phyloP scores from a whole-genome alignment of 1,284 basidiomycete genomes.

The Malassezia caprae region DNA sequence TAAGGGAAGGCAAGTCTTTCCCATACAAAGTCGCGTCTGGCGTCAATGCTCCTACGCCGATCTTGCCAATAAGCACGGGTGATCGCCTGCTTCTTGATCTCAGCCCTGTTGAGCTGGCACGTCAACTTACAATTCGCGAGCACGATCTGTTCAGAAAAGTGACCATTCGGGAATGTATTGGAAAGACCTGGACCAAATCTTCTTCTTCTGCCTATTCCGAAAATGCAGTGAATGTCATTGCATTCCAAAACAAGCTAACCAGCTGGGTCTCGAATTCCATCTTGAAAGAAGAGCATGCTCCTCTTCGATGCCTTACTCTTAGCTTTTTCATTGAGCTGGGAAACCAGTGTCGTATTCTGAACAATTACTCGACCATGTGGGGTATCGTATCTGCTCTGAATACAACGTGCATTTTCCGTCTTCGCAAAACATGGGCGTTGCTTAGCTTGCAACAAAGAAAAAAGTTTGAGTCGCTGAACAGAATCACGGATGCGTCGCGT shows the following conservation, averaged over 20 bases:
- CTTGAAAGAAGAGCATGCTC: slow-evolving; percentile 57
- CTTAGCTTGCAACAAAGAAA: slow-evolving; percentile 56
- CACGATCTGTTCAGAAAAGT: slow-evolving; percentile 78
- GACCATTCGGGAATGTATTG: slow-evolving; percentile 79
- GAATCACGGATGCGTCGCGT: slow-evolving; percentile 74
- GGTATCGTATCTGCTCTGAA: slow-evolving; percentile 91
- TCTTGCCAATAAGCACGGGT: slow-evolving; percentile 63
- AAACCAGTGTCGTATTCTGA: slow-evolving; percentile 61
- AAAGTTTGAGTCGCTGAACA: slow-evolving; percentile 60
- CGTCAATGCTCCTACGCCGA: slow-evolving; percentile 53
- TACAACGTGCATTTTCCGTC: slow-evolving; percentile 78
- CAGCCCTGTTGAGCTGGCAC: slow-evolving; percentile 78
- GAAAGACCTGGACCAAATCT: slow-evolving; percentile 48
- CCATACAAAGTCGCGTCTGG: background rate
- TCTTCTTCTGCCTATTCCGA: slow-evolving; percentile 52
- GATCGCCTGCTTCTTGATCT: slow-evolving; percentile 77
- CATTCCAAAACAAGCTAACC: slow-evolving; percentile 51
- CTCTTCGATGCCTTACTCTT: background rate
- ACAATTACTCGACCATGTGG: slow-evolving; percentile 93
- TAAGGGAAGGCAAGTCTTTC: background rate
- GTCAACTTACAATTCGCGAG: slow-evolving; percentile 90
- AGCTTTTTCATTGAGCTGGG: slow-evolving; percentile 8
- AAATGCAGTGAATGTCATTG: slow-evolving; percentile 76
- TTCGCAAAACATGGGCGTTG: slow-evolving; percentile 91
- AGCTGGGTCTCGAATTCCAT: slow-evolving; percentile 91